phyloP scores from a whole-genome alignment of 441 rosid genomes.

The Populus trichocarpa region DNA sequence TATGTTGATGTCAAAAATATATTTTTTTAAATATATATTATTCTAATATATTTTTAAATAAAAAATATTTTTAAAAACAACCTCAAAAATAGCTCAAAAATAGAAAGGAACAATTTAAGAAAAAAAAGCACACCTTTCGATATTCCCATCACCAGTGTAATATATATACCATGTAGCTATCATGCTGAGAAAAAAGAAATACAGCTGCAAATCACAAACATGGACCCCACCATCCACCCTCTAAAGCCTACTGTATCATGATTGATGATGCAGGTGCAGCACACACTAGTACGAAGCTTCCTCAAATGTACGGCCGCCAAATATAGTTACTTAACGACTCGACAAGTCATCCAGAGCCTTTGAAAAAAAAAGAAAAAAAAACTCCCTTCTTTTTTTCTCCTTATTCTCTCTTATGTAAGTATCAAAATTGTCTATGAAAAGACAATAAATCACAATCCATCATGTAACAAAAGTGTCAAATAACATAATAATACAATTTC shows the following conservation, averaged over 20 bases:
- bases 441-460: not conserved
- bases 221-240: constrained; percentile 11
- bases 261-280: constrained; percentile 23
- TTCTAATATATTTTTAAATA: too few species aligned
- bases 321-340: constrained; percentile 1
- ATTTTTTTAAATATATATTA: too few species aligned
- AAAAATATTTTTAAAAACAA: too few species aligned
- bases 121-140: not conserved
- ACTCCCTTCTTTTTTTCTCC: too few species aligned
- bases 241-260: not conserved
- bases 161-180: constrained; percentile 4
- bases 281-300: constrained; percentile 21
- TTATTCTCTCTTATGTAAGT: not conserved
- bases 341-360: not conserved
- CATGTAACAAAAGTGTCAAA: constrained; percentile 14
- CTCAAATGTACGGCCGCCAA: constrained; percentile 24
- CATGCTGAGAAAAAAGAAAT: not conserved
- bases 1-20: too few species aligned
- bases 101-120: not conserved
- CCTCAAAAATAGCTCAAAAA: not conserved
- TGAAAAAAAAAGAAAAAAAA: not conserved
- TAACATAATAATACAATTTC: constrained; percentile 7
- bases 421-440: not conserved
- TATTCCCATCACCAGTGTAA: constrained; percentile 15
- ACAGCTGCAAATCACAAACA: constrained; percentile 1